phyloP scores from a whole-genome alignment of 2,329 filamentous ascomycete species.

The Phaeosphaeriaceae sp. region DNA sequence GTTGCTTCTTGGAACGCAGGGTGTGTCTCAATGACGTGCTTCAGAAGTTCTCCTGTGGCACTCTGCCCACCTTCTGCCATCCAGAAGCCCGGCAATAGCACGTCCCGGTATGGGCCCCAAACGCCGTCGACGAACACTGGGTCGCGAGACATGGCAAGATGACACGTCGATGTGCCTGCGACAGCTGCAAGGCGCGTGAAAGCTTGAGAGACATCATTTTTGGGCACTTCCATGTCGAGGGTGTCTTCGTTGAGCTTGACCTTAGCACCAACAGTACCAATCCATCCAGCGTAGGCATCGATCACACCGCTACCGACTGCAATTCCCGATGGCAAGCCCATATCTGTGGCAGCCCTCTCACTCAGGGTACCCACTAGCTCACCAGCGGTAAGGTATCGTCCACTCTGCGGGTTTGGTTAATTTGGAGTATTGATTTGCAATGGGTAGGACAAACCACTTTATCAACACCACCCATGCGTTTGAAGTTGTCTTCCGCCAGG shows the following conservation, averaged over 20 bases:
- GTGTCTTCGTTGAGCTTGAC: constrained; percentile 74
- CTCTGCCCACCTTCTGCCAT: constrained; percentile 97
- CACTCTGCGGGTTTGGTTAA: constrained; percentile 74
- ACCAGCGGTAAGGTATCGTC: constrained; percentile 87
- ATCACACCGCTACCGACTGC: constrained; percentile 96
- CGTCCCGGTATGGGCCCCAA: constrained; percentile 96
- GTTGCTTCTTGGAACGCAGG: constrained; percentile 83
- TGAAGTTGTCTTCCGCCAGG: constrained; percentile 83
- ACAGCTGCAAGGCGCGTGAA: constrained; percentile 93
- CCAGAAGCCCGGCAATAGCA: constrained; percentile 90
- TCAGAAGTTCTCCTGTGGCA: constrained; percentile 91
- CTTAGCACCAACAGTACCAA: constrained; percentile 97
- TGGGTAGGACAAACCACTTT: constrained; percentile 75
- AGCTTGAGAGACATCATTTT: constrained; percentile 89
- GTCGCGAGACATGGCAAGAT: constrained; percentile 91
- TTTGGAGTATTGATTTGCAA: constrained; percentile 31
- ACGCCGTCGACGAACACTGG: constrained; percentile 94
- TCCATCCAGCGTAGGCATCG: constrained; percentile 98
- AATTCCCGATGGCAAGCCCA: constrained; percentile 85
- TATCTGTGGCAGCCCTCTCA: constrained; percentile 79
- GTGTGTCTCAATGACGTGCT: constrained; percentile 94
- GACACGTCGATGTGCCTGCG: constrained; percentile 95
- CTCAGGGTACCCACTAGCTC: constrained; percentile 87
- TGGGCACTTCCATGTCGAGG: constrained; percentile 69
- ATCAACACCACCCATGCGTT: constrained; percentile 91